Evolutionary conservation across 495 filamentous ascomycete species (phyloP).

Genomic region (Podospora didyma): DNA sequence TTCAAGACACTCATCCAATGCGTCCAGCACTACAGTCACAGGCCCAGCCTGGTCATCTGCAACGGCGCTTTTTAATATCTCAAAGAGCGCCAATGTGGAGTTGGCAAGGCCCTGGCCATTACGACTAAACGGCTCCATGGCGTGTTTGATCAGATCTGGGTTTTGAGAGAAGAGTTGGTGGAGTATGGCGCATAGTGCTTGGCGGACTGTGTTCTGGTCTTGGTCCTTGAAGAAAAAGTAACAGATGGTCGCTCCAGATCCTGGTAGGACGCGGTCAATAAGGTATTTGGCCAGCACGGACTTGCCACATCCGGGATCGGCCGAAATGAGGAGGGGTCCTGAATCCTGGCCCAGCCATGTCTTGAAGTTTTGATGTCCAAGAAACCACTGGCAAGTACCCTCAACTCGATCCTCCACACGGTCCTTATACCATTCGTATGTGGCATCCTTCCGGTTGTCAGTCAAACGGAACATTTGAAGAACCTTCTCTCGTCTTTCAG

Average conservation of each 20-base stretch:
- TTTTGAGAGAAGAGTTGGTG: conserved; percentile 42
- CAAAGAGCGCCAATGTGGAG: background rate
- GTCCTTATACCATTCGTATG: conserved; percentile 41
- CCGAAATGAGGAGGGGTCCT: conserved; percentile 43
- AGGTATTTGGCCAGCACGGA: conserved; percentile 47
- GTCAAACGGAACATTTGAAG: background rate
- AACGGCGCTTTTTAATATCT: background rate
- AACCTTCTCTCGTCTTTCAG: background rate
- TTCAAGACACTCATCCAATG: no score
- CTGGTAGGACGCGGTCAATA: conserved; percentile 30
- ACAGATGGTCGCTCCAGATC: conserved; percentile 29
- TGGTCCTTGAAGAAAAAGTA: conserved; percentile 60
- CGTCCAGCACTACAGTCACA: no score
- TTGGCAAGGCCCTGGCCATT: background rate
- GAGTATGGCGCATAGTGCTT: conserved; percentile 42
- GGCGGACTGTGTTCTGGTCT: conserved; percentile 37
- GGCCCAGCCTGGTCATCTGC: background rate
- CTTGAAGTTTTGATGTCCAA: conserved; percentile 27
- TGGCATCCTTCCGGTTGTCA: conserved; percentile 18
- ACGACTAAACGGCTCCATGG: conserved; percentile 2
- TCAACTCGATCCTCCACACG: conserved; percentile 19
- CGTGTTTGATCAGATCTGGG: conserved; percentile 22
- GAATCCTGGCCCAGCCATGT: conserved; percentile 25
- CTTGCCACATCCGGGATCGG: conserved; percentile 56
- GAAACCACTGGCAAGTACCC: conserved; percentile 44